Evolutionary conservation across 2,329 filamentous ascomycete genomes (phyloP), one percentile per base, ranked within the genome.

Genomic region (Claviceps capensis): DNA sequence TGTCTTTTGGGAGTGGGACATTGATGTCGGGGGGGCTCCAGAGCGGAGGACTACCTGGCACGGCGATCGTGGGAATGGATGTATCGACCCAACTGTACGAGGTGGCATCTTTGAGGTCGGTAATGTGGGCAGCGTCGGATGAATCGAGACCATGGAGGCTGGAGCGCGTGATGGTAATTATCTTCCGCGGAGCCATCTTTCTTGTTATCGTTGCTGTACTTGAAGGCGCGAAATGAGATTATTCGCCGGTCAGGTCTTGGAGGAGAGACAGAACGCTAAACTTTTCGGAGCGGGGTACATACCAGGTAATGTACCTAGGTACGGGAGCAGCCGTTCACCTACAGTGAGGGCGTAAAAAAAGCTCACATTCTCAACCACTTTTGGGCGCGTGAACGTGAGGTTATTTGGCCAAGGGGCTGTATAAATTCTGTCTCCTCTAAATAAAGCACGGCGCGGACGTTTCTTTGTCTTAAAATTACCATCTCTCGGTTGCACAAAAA

Each of bases 11-110:
- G 5, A 73, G 52, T 38, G 38, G 55, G 37, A 61, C 45, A 26
- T 30, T 50, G 17, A 43, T 54, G 9, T 45, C 6, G 13, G 62
- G 65, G 47, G 67, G 57, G 4, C 59, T 61, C 70, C 69, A 74
- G 19, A 64, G 61, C 3, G 58, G 49, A 11, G 59, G 58, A 40
- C 17, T 60, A 54, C 73, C 73, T 19, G 73, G 73, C 22, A 76
- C 63, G 22, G 65, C 64, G 53, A 77, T 75, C 22, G 68, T 72
- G 5, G 72, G 68, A 4, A 53, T 59, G 0, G 62, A 50, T 23
- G 62, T 61, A 49, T 71, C 66, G 49, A 74, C 63, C 73, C 72
- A 77, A 58, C 72, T 76, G 60, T 77, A 77, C 2, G 74, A 77
- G 2, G 73, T 63, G 11, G 76, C 54, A 46, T 68, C 62, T 50